Evolutionary conservation across 2,329 filamentous ascomycete species (phyloP).

Genomic region (Alternaria angustiovoidea): DNA sequence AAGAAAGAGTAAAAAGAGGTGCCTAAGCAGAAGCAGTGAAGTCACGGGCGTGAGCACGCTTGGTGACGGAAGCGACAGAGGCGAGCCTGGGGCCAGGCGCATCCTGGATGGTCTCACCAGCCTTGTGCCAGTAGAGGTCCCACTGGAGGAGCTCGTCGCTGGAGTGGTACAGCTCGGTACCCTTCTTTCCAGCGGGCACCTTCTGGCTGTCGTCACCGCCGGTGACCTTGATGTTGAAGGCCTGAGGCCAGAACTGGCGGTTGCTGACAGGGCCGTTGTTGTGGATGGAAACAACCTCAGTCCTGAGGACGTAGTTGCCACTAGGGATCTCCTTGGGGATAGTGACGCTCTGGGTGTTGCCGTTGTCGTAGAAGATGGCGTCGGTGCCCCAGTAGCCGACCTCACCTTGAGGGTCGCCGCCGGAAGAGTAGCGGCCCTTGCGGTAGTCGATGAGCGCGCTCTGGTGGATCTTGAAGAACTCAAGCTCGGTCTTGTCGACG

Average conservation of each 20-base stretch:
- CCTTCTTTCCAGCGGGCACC: constrained; percentile 40
- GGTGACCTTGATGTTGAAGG: constrained; percentile 47
- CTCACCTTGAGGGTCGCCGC: constrained; percentile 25
- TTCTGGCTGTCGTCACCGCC: constrained; percentile 36
- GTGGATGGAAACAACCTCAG: constrained; percentile 47
- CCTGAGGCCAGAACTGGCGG: constrained; percentile 48
- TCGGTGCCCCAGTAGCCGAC: constrained; percentile 46
- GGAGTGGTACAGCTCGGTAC: constrained; percentile 40
- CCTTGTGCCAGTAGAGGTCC: constrained; percentile 43
- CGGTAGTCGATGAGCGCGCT: constrained; percentile 39
- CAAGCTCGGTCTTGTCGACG: constrained; percentile 40
- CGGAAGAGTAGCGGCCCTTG: constrained; percentile 36
- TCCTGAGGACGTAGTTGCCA: constrained; percentile 48
- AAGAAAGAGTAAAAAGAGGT: background rate
- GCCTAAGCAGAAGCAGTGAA: constrained; percentile 36
- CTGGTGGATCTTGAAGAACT: constrained; percentile 49
- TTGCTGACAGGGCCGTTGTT: constrained; percentile 43
- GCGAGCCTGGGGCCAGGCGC: constrained; percentile 36
- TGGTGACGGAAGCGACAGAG: constrained; percentile 22
- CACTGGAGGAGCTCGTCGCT: constrained; percentile 39
- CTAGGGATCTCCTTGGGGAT: constrained; percentile 44
- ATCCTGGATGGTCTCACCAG: constrained; percentile 30
- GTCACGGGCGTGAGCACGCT: constrained; percentile 36
- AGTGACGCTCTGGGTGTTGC: constrained; percentile 41
- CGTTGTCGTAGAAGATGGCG: constrained; percentile 46